Base-by-base conservation (phyloP, 495 filamentous ascomycete species). In the Aspergillus campestris region DNA sequence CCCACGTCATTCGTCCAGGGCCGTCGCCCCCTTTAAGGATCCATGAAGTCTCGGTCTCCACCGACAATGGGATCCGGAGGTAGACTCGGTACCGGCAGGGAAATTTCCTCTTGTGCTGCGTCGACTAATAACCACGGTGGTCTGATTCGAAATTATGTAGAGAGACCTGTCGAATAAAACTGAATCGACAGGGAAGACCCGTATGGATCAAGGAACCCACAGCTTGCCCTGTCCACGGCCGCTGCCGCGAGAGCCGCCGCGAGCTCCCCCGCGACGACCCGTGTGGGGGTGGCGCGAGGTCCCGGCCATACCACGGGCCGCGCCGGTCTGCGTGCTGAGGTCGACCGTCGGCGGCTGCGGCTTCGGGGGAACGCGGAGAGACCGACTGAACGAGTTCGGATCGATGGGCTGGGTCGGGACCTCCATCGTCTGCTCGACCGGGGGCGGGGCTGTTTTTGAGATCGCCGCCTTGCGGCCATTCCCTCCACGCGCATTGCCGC, bases 371-470 rank as follows among this genome's bases (percentile, higher is more conserved):
- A 55, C 59, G 8, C 56, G 56, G 13, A 73, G 55, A 7, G 64
- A 64, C 12, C 75, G 71, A 42, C 66, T 72, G 53, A 75, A 79
- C 3, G 75, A 77, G 52, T 79, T 63, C 0, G 75, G 75, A 43
- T 79, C 75, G 42, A 79, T 77, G 3, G 72, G 72, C 46, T 71
- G 61, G 6, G 69, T 75, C 4, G 72, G 72, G 15, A 72, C 66
- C 48, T 71, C 70, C 9, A 67, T 56, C 1, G 64, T 47, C 12
- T 44, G 49, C 37, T 66, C 65, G 14, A 48, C 49, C n/a, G 50
- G 57, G 24, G 53, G 44, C 12, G 60, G 56, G 15, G 40, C 55
- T 15, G 60, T 36, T 37, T 69, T 65, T 27, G 55, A 34, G 7
- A 56, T 41, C 8, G 47, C 41, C 18, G 54, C 7, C 38, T 59